A percentile compares a stretch with the other conserved stretches of the same genome.
Evolutionary conservation across 257 asterid genomes (phyloP).

Genomic region (Gynochthodes officinalis): DNA sequence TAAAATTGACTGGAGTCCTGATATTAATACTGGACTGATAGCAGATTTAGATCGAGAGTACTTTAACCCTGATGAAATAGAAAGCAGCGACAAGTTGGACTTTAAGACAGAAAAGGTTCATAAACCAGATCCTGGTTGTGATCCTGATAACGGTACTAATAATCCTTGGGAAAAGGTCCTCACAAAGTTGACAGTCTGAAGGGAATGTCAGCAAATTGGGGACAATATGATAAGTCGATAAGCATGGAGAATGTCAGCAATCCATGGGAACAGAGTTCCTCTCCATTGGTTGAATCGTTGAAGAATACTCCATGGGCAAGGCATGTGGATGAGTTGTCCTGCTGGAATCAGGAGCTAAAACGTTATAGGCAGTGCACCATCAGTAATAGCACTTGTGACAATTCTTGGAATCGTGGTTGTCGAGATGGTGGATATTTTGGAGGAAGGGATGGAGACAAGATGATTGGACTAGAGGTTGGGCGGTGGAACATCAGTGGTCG

Average conservation of each 20-base stretch:
- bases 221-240: conserved; percentile 36
- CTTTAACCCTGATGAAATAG: conserved; percentile 56
- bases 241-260: conserved; percentile 29
- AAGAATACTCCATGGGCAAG: conserved; percentile 47
- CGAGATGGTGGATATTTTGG: conserved; percentile 23
- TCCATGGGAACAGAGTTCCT: conserved; percentile 62
- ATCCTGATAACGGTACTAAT: conserved; percentile 20
- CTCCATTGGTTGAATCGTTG: conserved; percentile 28
- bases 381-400: conserved; percentile 16
- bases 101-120: conserved; percentile 23
- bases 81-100: conserved; percentile 25
- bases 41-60: conserved; percentile 60
- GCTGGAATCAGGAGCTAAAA: conserved; percentile 32
- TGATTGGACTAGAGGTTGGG: conserved; percentile 30
- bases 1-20: conserved; percentile 73
- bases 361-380: conserved; percentile 15
- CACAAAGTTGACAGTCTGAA: conserved; percentile 22
- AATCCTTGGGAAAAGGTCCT: conserved; percentile 60
- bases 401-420: conserved; percentile 27
- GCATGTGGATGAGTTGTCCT: conserved; percentile 39
- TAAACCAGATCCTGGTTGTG: conserved; percentile 16
- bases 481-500: conserved; percentile 26
- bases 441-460: conserved; percentile 42
- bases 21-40: conserved; percentile 60
- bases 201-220: conserved; percentile 39